These are phyloP conservation scores for Niveomyces coronatus DNA, from an alignment of 2,329 filamentous ascomycete genomes.

Conservation along the genomic window DNA sequence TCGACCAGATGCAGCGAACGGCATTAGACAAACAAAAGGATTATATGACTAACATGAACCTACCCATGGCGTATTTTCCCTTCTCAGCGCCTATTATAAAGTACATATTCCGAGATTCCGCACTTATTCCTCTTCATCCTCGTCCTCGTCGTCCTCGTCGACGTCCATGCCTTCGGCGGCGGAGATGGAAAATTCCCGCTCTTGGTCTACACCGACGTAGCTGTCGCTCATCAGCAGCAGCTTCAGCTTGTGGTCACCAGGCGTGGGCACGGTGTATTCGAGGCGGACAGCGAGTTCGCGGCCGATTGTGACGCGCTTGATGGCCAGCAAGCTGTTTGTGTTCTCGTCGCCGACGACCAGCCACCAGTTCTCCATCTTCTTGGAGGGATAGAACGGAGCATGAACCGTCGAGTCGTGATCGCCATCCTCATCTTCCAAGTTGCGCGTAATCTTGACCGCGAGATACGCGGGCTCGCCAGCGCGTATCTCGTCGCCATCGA, in stretches of 20 bases:
- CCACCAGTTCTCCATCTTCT: conserved; percentile 99
- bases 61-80: background rate
- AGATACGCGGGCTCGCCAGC: conserved; percentile 76
- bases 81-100: conserved; percentile 6
- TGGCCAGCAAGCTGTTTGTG: conserved; percentile 76
- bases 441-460: conserved; percentile 74
- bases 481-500: conserved; percentile 69
- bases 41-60: conserved; percentile 1
- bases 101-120: conserved; percentile 9
- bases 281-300: conserved; percentile 67
- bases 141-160: conserved; percentile 60
- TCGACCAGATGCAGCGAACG: too few relatives aligned
- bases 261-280: conserved; percentile 77
- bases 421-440: conserved; percentile 56
- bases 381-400: conserved; percentile 83
- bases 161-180: conserved; percentile 93
- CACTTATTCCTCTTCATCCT: conserved; percentile 18
- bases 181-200: conserved; percentile 74
- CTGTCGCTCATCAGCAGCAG: conserved; percentile 95
- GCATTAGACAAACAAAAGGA: conserved; percentile 1
- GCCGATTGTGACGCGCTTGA: conserved; percentile 87
- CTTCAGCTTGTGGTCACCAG: conserved; percentile 80
- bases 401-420: conserved; percentile 78
- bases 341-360: conserved; percentile 88
- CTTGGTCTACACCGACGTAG: conserved; percentile 95